Conservation (phyloP, 805 yeast species). For the Wickerhamomyces rabaulensis region DNA sequence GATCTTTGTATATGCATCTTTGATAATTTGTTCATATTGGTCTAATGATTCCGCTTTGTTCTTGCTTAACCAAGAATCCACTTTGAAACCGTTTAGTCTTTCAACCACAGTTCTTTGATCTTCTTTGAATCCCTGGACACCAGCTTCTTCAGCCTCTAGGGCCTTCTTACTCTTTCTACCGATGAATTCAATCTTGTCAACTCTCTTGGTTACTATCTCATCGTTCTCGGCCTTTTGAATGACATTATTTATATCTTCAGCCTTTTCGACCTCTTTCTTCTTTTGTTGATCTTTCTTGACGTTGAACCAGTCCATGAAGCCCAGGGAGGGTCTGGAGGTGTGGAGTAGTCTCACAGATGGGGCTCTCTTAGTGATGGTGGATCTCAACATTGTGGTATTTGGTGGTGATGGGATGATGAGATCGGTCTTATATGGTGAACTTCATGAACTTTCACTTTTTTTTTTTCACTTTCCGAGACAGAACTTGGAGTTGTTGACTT, state of each 20-base stretch:
- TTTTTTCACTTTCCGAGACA: background rate
- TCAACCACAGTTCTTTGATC: constrained; percentile 6
- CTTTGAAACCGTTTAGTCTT: constrained; percentile 23
- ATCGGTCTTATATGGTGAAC: background rate
- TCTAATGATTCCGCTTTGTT: constrained; percentile 21
- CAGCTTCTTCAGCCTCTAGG: constrained; percentile 3
- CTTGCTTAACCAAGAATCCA: constrained; percentile 30
- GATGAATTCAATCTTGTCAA: constrained; percentile 23
- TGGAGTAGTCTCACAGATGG: constrained; percentile 19
- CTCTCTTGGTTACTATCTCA: constrained; percentile 14
- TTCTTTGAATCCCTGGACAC: background rate
- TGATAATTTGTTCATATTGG: constrained; percentile 23
- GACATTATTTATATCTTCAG: constrained; percentile 24
- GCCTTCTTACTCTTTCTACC: constrained; percentile 16
- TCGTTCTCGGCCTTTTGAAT: constrained; percentile 33
- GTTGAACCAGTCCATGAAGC: constrained; percentile 37
- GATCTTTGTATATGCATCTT: constrained; percentile 13
- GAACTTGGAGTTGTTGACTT: constrained; percentile 7
- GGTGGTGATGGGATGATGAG: background rate
- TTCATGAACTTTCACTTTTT: background rate
- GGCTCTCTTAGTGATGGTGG: background rate
- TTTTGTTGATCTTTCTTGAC: constrained; percentile 22
- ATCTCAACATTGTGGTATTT: background rate
- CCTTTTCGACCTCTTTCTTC: constrained; percentile 13
- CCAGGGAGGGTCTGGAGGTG: constrained; percentile 19